phyloP scores from a whole-genome alignment of 371 early-diverging fungal species.

The Syncephalis plumigaleata region DNA sequence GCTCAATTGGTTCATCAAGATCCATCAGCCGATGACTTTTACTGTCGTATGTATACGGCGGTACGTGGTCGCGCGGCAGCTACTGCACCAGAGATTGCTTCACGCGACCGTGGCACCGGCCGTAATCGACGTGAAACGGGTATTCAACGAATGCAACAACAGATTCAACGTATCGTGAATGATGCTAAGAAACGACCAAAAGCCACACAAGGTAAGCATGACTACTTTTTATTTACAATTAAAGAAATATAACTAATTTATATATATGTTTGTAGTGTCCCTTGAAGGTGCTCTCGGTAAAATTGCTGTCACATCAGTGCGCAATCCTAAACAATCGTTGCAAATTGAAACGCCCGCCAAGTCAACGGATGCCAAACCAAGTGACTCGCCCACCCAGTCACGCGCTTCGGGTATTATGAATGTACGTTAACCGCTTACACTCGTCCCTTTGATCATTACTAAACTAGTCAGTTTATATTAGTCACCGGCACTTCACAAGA shows the following conservation, averaged over 20 bases:
- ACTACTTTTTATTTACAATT: conserved; percentile 2
- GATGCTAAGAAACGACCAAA: conserved; percentile 76
- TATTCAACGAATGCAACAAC: conserved; percentile 72
- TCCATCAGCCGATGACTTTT: conserved; percentile 84
- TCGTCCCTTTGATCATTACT: neutral
- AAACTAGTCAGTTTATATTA: neutral
- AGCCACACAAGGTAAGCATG: conserved; percentile 29
- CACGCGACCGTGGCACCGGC: neutral
- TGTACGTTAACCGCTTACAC: neutral
- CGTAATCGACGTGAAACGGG: conserved; percentile 17
- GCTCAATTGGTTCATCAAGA: conserved; percentile 81
- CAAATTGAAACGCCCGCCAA: conserved; percentile 29
- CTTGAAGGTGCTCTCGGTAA: conserved; percentile 91
- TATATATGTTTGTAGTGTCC: conserved; percentile 13
- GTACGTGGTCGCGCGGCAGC: conserved; percentile 6
- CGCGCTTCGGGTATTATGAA: neutral
- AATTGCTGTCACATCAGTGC: conserved; percentile 69
- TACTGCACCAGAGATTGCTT: conserved; percentile 8
- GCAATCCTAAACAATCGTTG: conserved; percentile 75
- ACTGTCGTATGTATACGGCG: conserved; percentile 65
- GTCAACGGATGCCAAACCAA: neutral
- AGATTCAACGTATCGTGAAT: conserved; percentile 82
- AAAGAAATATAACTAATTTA: neutral
- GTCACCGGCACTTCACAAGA: conserved; percentile 5
- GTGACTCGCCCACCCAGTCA: neutral